These are phyloP conservation scores for Poronia punctata DNA, from an alignment of 495 filamentous ascomycete genomes.

Conservation along the genomic window DNA sequence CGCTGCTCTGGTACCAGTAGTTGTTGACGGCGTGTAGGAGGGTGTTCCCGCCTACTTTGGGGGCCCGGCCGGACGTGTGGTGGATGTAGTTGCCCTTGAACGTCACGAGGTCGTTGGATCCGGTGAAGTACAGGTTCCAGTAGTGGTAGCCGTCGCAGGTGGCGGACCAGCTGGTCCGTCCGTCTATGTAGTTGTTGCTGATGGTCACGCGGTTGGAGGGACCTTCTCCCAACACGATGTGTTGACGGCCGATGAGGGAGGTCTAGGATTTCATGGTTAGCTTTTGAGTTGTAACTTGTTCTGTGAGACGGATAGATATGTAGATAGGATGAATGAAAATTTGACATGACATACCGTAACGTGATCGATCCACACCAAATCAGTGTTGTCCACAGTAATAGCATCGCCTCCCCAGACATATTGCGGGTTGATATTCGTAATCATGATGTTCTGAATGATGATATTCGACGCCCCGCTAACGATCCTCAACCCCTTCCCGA, in stretches of 20 bases:
- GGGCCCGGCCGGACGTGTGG: slow-evolving; percentile 46
- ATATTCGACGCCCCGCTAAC: slow-evolving; percentile 29
- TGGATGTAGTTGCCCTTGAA: slow-evolving; percentile 44
- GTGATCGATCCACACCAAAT: slow-evolving; percentile 34
- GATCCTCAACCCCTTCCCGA: slow-evolving; percentile 30
- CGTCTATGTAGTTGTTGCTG: slow-evolving; percentile 41
- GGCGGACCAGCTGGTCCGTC: slow-evolving; percentile 41
- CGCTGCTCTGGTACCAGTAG: slow-evolving; percentile 47
- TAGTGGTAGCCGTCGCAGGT: slow-evolving; percentile 50
- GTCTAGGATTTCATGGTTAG: slow-evolving; percentile 19
- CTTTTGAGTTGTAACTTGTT: neutral
- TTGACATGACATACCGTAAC: slow-evolving; percentile 24
- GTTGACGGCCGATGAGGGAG: slow-evolving; percentile 40
- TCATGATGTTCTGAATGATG: slow-evolving; percentile 29
- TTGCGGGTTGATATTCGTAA: slow-evolving; percentile 29
- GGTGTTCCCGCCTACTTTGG: slow-evolving; percentile 42
- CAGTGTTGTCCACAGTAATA: slow-evolving; percentile 24
- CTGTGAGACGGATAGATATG: neutral
- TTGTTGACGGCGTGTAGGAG: slow-evolving; percentile 52
- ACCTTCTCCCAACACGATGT: slow-evolving; percentile 30
- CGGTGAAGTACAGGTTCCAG: slow-evolving; percentile 45
- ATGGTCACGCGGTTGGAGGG: slow-evolving; percentile 35
- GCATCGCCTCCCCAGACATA: slow-evolving; percentile 37
- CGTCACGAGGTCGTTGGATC: slow-evolving; percentile 36
- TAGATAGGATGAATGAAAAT: neutral